phyloP scores from a whole-genome alignment of 2,329 filamentous ascomycete species.

The Xylaria sp. region DNA sequence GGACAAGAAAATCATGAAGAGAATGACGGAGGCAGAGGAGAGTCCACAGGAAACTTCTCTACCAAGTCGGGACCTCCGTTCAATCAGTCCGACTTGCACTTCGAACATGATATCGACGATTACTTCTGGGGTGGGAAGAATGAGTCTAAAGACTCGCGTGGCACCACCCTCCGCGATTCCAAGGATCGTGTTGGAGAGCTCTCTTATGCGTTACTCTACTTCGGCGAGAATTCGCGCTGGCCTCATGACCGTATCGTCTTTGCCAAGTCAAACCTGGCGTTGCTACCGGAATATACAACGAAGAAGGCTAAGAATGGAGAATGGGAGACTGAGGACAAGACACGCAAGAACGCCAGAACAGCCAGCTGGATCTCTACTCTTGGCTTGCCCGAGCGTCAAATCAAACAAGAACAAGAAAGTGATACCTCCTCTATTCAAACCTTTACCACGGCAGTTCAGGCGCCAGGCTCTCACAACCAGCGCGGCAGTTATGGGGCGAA shows the following conservation, averaged over 20 bases:
- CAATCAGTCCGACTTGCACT: slow-evolving; percentile 36
- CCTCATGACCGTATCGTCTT: slow-evolving; percentile 42
- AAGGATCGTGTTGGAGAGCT: slow-evolving; percentile 37
- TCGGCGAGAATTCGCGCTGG: slow-evolving; percentile 43
- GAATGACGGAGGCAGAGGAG: slow-evolving; percentile 23
- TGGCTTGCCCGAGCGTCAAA: background rate
- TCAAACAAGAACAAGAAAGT: background rate
- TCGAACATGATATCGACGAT: slow-evolving; percentile 34
- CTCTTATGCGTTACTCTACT: slow-evolving; percentile 41
- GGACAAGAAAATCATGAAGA: slow-evolving; percentile 20
- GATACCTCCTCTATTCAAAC: background rate
- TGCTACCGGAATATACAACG: slow-evolving; percentile 43
- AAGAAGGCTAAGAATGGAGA: slow-evolving; percentile 41
- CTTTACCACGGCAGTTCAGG: background rate
- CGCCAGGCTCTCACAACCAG: background rate
- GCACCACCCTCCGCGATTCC: slow-evolving; percentile 41
- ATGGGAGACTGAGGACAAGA: slow-evolving; percentile 34
- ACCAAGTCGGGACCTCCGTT: slow-evolving; percentile 27
- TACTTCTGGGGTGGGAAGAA: slow-evolving; percentile 35
- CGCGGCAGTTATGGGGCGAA: background rate
- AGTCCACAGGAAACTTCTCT: slow-evolving; percentile 27
- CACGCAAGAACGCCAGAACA: background rate
- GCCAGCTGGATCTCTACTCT: background rate
- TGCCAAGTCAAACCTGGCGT: slow-evolving; percentile 40
- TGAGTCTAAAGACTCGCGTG: background rate